phyloP scores from a whole-genome alignment of 306 rosid genomes.

The Pterocarpus santalinus region DNA sequence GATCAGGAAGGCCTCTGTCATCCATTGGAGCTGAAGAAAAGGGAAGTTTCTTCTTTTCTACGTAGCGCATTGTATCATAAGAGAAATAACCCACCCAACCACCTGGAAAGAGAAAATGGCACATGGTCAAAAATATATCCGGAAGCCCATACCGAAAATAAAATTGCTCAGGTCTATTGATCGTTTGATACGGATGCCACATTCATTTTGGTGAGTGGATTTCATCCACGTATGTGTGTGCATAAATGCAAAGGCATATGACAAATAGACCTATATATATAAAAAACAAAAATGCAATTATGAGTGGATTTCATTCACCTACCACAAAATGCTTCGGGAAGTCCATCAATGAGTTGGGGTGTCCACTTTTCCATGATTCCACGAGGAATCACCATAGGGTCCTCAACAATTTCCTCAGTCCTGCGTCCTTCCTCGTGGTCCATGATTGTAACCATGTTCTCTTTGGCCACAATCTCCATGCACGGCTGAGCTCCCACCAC shows the following conservation, averaged over 20 bases:
- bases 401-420: constrained; percentile 78
- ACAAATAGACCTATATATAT: not conserved
- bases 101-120: constrained; percentile 59
- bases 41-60: constrained; percentile 93
- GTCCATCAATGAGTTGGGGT: constrained; percentile 87
- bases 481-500: constrained; percentile 92
- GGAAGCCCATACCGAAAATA: constrained; percentile 24
- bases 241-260: not conserved
- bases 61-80: constrained; percentile 95
- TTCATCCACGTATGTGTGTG: not conserved
- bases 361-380: constrained; percentile 82
- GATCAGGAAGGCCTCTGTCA: constrained; percentile 93
- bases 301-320: constrained; percentile 35
- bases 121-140: constrained; percentile 21
- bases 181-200: not conserved
- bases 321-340: constrained; percentile 98
- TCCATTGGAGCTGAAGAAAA: constrained; percentile 84
- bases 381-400: constrained; percentile 84
- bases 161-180: no score
- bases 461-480: constrained; percentile 93
- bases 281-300: not conserved
- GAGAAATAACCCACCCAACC: constrained; percentile 99
- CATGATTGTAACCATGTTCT: constrained; percentile 87
- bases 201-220: constrained; percentile 1
- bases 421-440: constrained; percentile 76